Percentiles rank a stretch among this genome's conserved stretches.
Conservation (phyloP, 768 basidiomycete species). For the Boletus coccyginus region DNA sequence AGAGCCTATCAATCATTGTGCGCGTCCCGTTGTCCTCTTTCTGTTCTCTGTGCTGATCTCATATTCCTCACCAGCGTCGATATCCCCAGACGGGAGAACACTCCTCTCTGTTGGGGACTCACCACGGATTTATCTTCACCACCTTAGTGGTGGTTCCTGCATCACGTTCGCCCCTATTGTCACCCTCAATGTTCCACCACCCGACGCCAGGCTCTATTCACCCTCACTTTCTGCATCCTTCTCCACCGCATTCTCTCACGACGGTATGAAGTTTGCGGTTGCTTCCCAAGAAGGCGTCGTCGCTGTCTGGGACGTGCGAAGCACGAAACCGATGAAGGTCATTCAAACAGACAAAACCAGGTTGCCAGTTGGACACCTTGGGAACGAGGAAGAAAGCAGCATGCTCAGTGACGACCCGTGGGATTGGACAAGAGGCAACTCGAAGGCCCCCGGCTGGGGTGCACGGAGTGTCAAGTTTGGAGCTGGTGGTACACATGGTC, state of each 20-base stretch:
- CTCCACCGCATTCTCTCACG: conserved; percentile 72
- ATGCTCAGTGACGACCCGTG: conserved; percentile 64
- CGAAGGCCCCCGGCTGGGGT: conserved; percentile 76
- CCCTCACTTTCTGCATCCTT: conserved; percentile 66
- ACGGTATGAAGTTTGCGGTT: conserved; percentile 78
- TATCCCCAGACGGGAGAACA: conserved; percentile 85
- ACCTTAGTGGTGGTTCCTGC: conserved; percentile 61
- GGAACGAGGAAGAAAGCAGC: conserved; percentile 43
- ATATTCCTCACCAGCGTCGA: conserved; percentile 55
- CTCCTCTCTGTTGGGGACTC: conserved; percentile 92
- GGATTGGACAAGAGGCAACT: conserved; percentile 60
- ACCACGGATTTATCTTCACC: conserved; percentile 78
- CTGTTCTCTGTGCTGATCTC: conserved; percentile 5
- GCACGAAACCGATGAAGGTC: conserved; percentile 64
- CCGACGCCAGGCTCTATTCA: conserved; percentile 41
- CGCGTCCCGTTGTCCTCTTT: conserved; percentile 27
- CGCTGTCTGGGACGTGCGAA: conserved; percentile 81
- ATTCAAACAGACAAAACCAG: conserved; percentile 53
- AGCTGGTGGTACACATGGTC: conserved; percentile 47
- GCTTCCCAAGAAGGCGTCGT: conserved; percentile 81
- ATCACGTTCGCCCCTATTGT: conserved; percentile 65
- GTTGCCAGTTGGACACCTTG: conserved; percentile 25
- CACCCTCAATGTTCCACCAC: conserved; percentile 65
- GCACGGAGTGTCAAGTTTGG: conserved; percentile 86
- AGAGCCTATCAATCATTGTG: conserved; percentile 82